Evolutionary conservation across 495 filamentous ascomycete genomes (phyloP), one percentile per base, ranked within the genome.

Genomic region (Xylaria cubensis): DNA sequence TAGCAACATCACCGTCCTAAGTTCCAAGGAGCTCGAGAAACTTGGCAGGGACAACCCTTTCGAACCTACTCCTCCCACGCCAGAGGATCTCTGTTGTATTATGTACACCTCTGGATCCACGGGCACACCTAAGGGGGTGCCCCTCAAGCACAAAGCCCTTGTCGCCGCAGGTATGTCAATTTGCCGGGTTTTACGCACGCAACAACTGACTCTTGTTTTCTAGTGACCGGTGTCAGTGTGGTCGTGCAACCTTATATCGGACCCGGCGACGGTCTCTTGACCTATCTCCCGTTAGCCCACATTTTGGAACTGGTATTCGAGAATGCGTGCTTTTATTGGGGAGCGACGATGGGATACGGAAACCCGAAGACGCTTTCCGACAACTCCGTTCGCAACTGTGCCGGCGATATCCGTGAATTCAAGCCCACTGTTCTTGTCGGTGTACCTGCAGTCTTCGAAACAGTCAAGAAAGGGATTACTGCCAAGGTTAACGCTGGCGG

Each of bases 71-170:
- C 92, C 94, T 50, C 95, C 96, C 4, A 82, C 85, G 34, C 87
- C 93, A 2, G 93, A 97, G 63, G 95, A 97, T 79, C 88, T 99
- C 15, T 96, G 92, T 87, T 97, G 96, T 80, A 97, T 99, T 81
- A 99, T 99, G 96, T 99, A 98, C 85, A 99, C 96, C 2, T 98
- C 96, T 41, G 96, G 96, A 55, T 97, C 95, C n/a, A 99, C 96
- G 5, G 96, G 96, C 63, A 89, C 94, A 0, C 96, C 96, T 46
- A 99, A 98, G 87, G 96, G 96, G 82, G 96, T 99, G 36, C 90
- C 94, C 41, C 82, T 99, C 74, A 96, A 91, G 76, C 96, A 99
- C 80, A 92, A 84, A 67, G 93, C 94, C 76, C 93, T 99, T 24
- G 86, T 99, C 76, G 95, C 93, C 74, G 92, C 95, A 63, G 90